Percentiles rank a stretch among this genome's conserved stretches.
Conservation (phyloP, 768 basidiomycete species). For the Tricholoma matsutake region DNA sequence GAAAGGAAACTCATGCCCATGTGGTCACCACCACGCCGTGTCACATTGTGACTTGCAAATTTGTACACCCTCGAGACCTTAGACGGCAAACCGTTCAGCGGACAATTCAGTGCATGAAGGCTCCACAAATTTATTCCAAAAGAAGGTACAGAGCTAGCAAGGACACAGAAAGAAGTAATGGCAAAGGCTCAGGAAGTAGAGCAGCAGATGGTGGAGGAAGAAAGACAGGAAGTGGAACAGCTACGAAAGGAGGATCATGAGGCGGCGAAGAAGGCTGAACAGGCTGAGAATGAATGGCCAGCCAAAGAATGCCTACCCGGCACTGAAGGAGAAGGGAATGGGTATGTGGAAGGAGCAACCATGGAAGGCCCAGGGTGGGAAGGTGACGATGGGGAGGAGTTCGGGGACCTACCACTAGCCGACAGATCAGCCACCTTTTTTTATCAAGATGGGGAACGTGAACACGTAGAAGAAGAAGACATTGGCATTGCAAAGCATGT, state of each 20-base stretch:
- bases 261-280: not conserved
- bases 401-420: no score
- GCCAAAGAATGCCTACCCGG: not conserved
- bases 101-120: constrained; percentile 13
- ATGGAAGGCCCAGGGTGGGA: not conserved
- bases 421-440: not conserved
- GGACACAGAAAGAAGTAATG: not conserved
- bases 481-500: no score
- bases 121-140: constrained; percentile 19
- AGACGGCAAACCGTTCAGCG: no score
- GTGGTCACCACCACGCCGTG: no score
- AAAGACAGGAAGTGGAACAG: not conserved
- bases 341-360: not conserved
- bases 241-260: not conserved
- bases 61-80: no score
- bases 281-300: not conserved
- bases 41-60: no score
- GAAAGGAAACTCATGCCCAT: no score
- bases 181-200: no score
- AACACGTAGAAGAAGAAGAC: not conserved
- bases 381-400: no score
- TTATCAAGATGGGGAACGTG: not conserved
- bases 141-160: not conserved
- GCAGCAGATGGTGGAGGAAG: not conserved
- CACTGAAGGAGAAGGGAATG: not conserved